A percentile compares a stretch with the other conserved stretches of the same genome.
phyloP scores from a whole-genome alignment of 805 yeast species.

The Lachancea lanzarotensis region DNA sequence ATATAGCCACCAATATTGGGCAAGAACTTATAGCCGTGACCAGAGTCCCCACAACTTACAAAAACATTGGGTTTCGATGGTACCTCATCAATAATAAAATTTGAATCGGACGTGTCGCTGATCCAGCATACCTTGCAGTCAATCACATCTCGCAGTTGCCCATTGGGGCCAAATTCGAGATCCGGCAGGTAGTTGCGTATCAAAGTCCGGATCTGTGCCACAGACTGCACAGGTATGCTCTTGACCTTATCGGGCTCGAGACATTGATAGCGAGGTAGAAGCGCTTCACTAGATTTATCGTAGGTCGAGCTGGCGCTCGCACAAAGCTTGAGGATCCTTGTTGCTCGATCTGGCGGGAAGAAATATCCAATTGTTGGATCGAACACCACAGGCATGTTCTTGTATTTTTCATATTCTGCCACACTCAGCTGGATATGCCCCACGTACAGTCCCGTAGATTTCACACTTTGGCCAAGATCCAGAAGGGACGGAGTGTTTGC shows the following conservation, averaged over 20 bases:
- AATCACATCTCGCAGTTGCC: constrained; percentile 25
- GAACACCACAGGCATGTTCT: constrained; percentile 38
- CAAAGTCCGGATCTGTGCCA: constrained; percentile 20
- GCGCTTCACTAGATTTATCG: constrained; percentile 3
- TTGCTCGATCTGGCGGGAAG: constrained; percentile 41
- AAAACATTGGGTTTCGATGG: constrained; percentile 31
- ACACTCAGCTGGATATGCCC: constrained; percentile 35
- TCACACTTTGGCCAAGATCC: constrained; percentile 29
- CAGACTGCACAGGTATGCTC: constrained; percentile 26
- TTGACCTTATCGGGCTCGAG: constrained; percentile 5
- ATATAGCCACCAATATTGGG: constrained; percentile 44
- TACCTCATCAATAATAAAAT: constrained; percentile 37
- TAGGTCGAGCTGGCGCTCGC: constrained; percentile 10
- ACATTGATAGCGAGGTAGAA: constrained; percentile 3
- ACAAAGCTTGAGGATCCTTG: constrained; percentile 34
- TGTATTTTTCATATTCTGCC: constrained; percentile 33
- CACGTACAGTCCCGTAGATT: constrained; percentile 35
- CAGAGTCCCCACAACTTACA: constrained; percentile 45
- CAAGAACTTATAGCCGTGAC: constrained; percentile 42
- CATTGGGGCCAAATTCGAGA: constrained; percentile 24
- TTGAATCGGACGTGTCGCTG: constrained; percentile 36
- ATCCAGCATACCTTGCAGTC: constrained; percentile 39
- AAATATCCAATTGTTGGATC: constrained; percentile 39
- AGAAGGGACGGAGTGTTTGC: constrained; percentile 35
- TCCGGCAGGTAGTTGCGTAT: constrained; percentile 37